phyloP scores from a whole-genome alignment of 2,329 filamentous ascomycete genomes.

The Botrytis squamosa region DNA sequence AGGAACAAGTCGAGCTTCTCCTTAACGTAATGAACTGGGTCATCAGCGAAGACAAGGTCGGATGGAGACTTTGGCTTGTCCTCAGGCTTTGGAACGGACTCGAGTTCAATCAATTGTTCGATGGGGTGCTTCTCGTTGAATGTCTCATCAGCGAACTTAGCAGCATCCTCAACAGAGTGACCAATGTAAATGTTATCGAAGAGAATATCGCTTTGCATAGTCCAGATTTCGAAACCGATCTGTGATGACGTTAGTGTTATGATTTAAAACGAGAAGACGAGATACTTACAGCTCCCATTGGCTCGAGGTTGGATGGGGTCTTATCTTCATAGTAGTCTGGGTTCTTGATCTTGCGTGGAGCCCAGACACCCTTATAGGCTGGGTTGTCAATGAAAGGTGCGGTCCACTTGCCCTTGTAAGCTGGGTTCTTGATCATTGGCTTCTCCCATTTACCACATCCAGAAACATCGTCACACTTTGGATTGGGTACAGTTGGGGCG shows the following conservation, averaged over 20 bases:
- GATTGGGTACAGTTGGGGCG: conserved; percentile 84
- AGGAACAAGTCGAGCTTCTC: conserved; percentile 94
- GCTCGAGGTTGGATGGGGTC: conserved; percentile 93
- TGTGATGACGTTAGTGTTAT: conserved; percentile 40
- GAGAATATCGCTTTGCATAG: conserved; percentile 98
- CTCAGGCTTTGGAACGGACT: conserved; percentile 72
- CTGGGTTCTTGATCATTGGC: conserved; percentile 85
- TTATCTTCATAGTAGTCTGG: conserved; percentile 97
- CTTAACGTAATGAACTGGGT: conserved; percentile 82
- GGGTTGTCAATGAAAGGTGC: conserved; percentile 93
- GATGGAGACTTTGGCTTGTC: conserved; percentile 64
- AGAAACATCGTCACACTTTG: conserved; percentile 90
- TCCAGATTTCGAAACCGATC: conserved; percentile 99
- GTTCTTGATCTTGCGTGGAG: conserved; percentile 94
- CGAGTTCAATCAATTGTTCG: conserved; percentile 78
- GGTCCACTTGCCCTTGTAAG: conserved; percentile 98
- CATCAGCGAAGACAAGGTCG: conserved; percentile 85
- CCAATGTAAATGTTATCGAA: conserved; percentile 99
- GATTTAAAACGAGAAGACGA: conserved; percentile 22
- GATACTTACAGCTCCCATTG: conserved; percentile 86
- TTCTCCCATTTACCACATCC: conserved; percentile 92
- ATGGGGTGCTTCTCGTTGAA: conserved; percentile 84
- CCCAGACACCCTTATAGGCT: conserved; percentile 94
- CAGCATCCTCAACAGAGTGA: conserved; percentile 90
- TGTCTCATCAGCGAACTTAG: conserved; percentile 83